Evolutionary conservation across 768 basidiomycete genomes (phyloP), one percentile per base, ranked within the genome.

Genomic region (Boletus pseudo-olivaceus): DNA sequence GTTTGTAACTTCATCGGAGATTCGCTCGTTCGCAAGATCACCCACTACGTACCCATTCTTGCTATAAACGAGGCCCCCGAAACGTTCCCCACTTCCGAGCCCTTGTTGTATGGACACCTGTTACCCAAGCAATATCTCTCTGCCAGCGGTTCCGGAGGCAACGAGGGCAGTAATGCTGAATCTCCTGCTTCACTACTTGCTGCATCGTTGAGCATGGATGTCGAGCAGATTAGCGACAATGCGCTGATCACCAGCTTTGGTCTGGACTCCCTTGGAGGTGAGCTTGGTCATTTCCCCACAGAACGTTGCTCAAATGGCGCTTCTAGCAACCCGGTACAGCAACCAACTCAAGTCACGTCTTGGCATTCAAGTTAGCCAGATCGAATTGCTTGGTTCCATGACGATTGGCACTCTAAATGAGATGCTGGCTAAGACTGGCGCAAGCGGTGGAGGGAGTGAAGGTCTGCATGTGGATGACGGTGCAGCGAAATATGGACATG

Each of bases 1-100:
- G 68, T 69, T 2, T 69, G 66, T 30, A 67, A 69, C 41, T 69
- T 69, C 49, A 67, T 69, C 9, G 68, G 68, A 4, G 68, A 69
- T 50, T 69, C 59, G 39, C 55, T 69, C 10, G 38, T 61, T 49
- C 67, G 68, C 51, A 68, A 59, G 47, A 60, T 69, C 32, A 50
- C 66, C 11, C 68, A 69, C 56, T 69, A 69, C 32, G 65, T 69
- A 17, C 67, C 67, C 1, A 67, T 69, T 61, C 62, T 69, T 9
- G 41, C 61, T 6, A 60, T 69, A 39, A 15, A 26, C 19, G 68
- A 69, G 14, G 55, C 60, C 30, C 66, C 68, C 3, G 60, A 58
- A 17, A 58, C 65, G 1, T 67, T 69, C 57, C 54, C 61, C 17
- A 17, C 58, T 9, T 69, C 64, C 37, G 67, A 66, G 46, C 68